Base-by-base conservation (phyloP, 164 flowering plant genomes). In the Malania oleifera region DNA sequence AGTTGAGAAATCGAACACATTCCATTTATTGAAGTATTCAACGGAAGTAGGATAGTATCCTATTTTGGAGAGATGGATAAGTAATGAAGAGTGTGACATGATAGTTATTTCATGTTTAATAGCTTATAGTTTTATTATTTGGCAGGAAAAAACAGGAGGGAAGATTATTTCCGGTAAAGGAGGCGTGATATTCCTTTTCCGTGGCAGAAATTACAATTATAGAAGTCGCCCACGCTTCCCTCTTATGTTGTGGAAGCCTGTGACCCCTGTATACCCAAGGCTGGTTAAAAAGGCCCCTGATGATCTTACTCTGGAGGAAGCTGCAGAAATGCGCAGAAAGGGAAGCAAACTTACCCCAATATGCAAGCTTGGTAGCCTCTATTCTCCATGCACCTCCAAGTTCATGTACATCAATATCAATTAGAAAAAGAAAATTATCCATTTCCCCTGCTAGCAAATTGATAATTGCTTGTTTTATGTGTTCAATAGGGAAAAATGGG, bases 161-260 rank as follows among this genome's bases (percentile, higher is more conserved):
- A 84, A 86, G 73, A 64, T 93, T 23, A 90, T 87, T 48, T 77
- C 68, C 65, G 61, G 79, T 35, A 75, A 59, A 72, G 99, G 95
- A 62, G 99, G 97, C 35, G 79, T 76, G 47, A 11, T 93, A 28
- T 85, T 62, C 67, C 87, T 93, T 35, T 93, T 82, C 57, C 88
- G 95, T 62, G 97, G 98, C n/a, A 76, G 98, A 78, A 90, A 93
- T 65, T 93, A 93, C 71, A 87, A 90, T 67, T 82, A 78, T 45
- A 86, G 47, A 68, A 75, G 79, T 59, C 87, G 91, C 10, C 97
- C 95, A 0, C 82, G 80, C 23, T 87, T 66, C 72, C 97, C 98
- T 63, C 87, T 90, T 51, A 90, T 90, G 99, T 65, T 93, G 51
- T 93, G 99, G 97, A 90, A 75, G 70, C 99, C 99, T 41, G 70